Evolutionary conservation across 2,329 filamentous ascomycete genomes (phyloP).

Genomic region (Zopfia rhizophila): DNA sequence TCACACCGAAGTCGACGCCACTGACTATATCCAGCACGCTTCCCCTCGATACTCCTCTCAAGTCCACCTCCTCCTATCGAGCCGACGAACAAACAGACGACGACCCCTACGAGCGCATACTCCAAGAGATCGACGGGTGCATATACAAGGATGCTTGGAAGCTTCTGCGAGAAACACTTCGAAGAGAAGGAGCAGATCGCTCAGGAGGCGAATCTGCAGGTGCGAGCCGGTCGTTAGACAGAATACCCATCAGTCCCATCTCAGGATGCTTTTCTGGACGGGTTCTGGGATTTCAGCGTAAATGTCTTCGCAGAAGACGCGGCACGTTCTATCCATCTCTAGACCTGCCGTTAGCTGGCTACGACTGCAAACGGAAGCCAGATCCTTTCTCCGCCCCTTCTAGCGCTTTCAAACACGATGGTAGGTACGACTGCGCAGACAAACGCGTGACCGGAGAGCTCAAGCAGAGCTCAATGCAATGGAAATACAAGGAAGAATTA

Average conservation of each 20-base stretch:
- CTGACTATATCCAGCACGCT: too few relatives aligned
- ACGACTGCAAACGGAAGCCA: slow-evolving; percentile 2
- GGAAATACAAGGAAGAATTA: slow-evolving; percentile 9
- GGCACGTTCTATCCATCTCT: not conserved
- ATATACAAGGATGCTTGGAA: slow-evolving; percentile 29
- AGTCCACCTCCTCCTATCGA: too few relatives aligned
- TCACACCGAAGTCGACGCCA: too few relatives aligned
- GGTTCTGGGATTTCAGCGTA: too few relatives aligned
- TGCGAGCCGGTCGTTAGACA: slow-evolving; percentile 4
- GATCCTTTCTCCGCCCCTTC: slow-evolving; percentile 12
- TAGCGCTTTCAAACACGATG: not conserved
- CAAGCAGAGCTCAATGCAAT: not conserved
- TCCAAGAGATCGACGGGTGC: slow-evolving; percentile 27
- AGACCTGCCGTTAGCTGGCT: not conserved
- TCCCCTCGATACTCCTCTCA: too few relatives aligned
- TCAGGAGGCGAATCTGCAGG: slow-evolving; percentile 1
- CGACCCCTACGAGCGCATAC: slow-evolving; percentile 35
- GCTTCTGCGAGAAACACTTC: slow-evolving; percentile 23
- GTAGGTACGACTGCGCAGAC: slow-evolving; percentile 10
- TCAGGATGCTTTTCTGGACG: too few relatives aligned
- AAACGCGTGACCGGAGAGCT: slow-evolving; percentile 17
- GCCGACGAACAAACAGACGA: slow-evolving; percentile 31
- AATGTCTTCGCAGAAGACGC: too few relatives aligned
- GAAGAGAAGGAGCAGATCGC: slow-evolving; percentile 6
- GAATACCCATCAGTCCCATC: slow-evolving; percentile 7